Conservation (phyloP, 352 stramenopile genomes). For the Phytopythium cucurbitacearum region DNA sequence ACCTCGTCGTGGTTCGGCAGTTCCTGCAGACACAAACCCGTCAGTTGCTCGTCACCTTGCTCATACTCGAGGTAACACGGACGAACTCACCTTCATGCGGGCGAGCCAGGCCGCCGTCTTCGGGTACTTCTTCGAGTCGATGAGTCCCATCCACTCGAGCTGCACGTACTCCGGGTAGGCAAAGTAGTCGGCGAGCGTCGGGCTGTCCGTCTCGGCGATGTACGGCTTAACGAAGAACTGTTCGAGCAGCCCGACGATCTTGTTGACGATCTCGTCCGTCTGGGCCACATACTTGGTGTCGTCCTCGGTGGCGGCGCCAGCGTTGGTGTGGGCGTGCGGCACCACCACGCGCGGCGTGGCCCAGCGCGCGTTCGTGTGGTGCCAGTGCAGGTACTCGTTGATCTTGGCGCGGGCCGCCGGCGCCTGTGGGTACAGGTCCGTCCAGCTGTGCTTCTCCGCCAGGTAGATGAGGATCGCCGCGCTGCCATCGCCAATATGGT, state of each 20-base stretch:
- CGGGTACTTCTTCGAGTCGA: slow-evolving; percentile 29
- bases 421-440: slow-evolving; percentile 44
- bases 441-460: slow-evolving; percentile 39
- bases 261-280: slow-evolving; percentile 12
- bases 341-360: slow-evolving; percentile 1
- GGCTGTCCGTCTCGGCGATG: slow-evolving; percentile 15
- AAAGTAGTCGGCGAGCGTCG: slow-evolving; percentile 28
- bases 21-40: slow-evolving; percentile 7
- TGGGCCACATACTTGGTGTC: slow-evolving; percentile 1
- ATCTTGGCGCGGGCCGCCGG: slow-evolving; percentile 44
- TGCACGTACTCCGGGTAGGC: slow-evolving; percentile 37
- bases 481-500: neutral
- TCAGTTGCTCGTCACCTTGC: neutral
- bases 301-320: neutral
- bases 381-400: slow-evolving; percentile 66
- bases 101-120: slow-evolving; percentile 32
- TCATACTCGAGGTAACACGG: neutral
- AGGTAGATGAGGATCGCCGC: slow-evolving; percentile 52
- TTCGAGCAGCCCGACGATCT: slow-evolving; percentile 30
- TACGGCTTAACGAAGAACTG: slow-evolving; percentile 34
- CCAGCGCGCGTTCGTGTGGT: slow-evolving; percentile 41
- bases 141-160: slow-evolving; percentile 29
- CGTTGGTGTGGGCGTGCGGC: slow-evolving; percentile 2
- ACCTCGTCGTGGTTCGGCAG: slow-evolving; percentile 41
- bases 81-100: slow-evolving; percentile 24